Evolutionary conservation across 1,284 basidiomycete genomes (phyloP), one percentile per base, ranked within the genome.

Genomic region (Ustilago loliicola): DNA sequence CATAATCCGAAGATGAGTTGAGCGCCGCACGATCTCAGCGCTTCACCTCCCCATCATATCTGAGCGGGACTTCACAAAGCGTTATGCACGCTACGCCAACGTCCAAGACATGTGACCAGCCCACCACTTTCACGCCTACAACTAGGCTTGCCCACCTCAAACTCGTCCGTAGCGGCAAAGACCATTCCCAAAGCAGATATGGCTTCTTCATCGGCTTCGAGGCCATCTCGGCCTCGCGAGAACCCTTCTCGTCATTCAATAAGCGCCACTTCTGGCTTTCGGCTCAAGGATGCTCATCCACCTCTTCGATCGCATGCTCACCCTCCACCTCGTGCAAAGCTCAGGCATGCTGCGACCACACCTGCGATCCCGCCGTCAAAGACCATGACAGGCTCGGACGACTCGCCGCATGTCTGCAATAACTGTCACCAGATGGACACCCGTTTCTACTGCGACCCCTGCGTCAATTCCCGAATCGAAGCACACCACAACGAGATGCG

Each of bases 371-470:
- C 29, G 8, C n/a, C 38, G 9, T 23, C 48, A 13, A 45, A 45
- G 21, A 34, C 50, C 2, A 25, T 53, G 10, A 3, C 23, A 10
- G 30, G 51, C 13, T 38, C 50, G 2, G 45, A 15, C 19, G 25
- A 40, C 48, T 50, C 48, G 4, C 36, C 72, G 5, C 59, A 69
- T 21, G 30, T 55, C 21, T 80, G 79, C 38, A 48, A 63, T 1
- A 64, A 81, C 29, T 81, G 80, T 27, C 70, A 65, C 38, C 70
- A 64, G 36, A 54, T 63, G 38, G 66, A 80, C 21, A 64, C 69
- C 3, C 64, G 64, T 34, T 81, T 81, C 66, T 81, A 64, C 36
- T 81, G 80, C 61, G 65, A 68, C 11, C 60, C 62, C 10, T 81
- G 80, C 34, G 59, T 80, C 52, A 40, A 61, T 40, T 69, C 71